Evolutionary conservation across 768 basidiomycete genomes (phyloP).

Genomic region (Lepiota venenata): DNA sequence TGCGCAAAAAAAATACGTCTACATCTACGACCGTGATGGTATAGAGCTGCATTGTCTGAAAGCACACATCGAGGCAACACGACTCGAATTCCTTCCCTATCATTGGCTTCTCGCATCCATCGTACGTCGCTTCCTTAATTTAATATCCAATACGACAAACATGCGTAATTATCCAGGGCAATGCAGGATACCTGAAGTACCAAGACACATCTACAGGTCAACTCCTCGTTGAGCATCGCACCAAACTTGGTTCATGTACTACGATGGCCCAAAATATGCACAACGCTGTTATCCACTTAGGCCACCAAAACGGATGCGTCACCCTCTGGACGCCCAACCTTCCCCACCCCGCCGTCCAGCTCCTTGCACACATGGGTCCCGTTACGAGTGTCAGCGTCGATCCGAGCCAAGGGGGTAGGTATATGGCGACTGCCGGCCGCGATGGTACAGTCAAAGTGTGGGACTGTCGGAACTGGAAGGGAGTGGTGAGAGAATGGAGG

Average conservation of each 20-base stretch:
- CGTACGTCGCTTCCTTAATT: constrained; percentile 40
- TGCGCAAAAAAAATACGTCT: constrained; percentile 94
- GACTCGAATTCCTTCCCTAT: constrained; percentile 90
- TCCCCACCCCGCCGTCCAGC: constrained; percentile 85
- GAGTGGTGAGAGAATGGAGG: constrained; percentile 74
- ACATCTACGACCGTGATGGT: constrained; percentile 92
- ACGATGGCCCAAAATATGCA: constrained; percentile 90
- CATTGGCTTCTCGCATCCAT: constrained; percentile 91
- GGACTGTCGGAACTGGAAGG: constrained; percentile 97
- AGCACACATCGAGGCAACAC: constrained; percentile 83
- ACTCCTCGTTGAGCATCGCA: constrained; percentile 82
- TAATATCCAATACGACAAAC: neutral
- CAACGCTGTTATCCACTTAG: constrained; percentile 92
- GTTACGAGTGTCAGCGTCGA: constrained; percentile 81
- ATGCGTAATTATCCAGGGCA: constrained; percentile 47
- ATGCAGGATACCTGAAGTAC: constrained; percentile 91
- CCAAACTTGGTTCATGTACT: constrained; percentile 80
- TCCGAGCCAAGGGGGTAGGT: constrained; percentile 79
- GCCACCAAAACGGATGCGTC: constrained; percentile 94
- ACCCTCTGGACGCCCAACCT: constrained; percentile 97
- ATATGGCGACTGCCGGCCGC: constrained; percentile 86
- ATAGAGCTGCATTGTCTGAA: constrained; percentile 88
- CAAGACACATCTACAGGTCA: constrained; percentile 95
- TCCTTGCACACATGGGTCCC: constrained; percentile 89
- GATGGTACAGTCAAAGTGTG: constrained; percentile 93